These are phyloP conservation scores for Pseudocercospora fuligena DNA, from an alignment of 2,329 filamentous ascomycete species.

Conservation along the genomic window DNA sequence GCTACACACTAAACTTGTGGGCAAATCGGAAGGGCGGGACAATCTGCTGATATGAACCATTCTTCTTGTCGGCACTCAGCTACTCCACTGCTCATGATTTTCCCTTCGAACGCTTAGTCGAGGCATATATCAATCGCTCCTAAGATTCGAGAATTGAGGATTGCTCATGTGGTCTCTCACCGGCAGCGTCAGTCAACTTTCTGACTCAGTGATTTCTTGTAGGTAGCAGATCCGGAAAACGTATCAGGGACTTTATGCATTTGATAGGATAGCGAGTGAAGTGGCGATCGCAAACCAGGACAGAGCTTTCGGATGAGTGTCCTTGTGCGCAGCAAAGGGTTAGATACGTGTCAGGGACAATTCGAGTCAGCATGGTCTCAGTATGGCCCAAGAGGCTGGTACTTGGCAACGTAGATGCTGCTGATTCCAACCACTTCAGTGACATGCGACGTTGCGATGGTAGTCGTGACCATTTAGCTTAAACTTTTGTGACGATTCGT, in stretches of 20 bases:
- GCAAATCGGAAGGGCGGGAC: neutral
- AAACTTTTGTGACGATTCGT: neutral
- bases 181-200: neutral
- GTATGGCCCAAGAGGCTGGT: neutral
- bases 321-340: neutral
- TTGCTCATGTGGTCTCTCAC: neutral
- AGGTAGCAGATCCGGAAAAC: neutral
- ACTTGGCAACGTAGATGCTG: conserved; percentile 3
- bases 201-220: neutral
- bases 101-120: neutral
- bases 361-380: neutral
- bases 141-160: neutral
- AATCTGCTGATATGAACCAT: neutral
- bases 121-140: neutral
- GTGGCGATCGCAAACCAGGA: neutral
- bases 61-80: neutral
- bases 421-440: neutral
- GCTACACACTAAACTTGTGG: neutral
- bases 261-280: neutral
- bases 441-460: neutral
- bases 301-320: neutral
- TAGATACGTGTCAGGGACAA: neutral
- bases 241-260: neutral
- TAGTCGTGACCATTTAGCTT: neutral
- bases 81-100: neutral